Conservation (phyloP, 108 stramenopile genomes). For the Conticribra weissflogii region DNA sequence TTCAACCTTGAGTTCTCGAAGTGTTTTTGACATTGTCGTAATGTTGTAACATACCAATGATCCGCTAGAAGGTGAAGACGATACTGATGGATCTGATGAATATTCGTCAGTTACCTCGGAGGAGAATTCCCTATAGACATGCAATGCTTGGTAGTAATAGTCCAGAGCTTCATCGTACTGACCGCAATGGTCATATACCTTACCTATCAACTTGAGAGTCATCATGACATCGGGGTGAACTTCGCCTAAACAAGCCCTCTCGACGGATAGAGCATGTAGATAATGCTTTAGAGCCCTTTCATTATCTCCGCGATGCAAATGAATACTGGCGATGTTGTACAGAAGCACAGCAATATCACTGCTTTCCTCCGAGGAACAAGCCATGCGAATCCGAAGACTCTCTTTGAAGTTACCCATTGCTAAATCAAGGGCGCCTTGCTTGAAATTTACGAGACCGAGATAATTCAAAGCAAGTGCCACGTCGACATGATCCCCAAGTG, state of each 20-base stretch:
- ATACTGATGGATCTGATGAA: neutral
- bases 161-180: slow-evolving; percentile 51
- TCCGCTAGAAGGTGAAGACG: too few relatives aligned
- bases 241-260: slow-evolving; percentile 39
- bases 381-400: slow-evolving; percentile 57
- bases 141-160: slow-evolving; percentile 48
- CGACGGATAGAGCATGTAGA: slow-evolving; percentile 55
- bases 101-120: neutral
- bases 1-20: neutral
- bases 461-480: slow-evolving; percentile 58
- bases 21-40: too few relatives aligned
- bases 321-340: slow-evolving; percentile 69
- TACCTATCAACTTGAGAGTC: slow-evolving; percentile 63
- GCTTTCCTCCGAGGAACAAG: neutral
- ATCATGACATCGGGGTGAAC: slow-evolving; percentile 58
- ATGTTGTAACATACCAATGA: too few relatives aligned
- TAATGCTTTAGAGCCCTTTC: slow-evolving; percentile 57
- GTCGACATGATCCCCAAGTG: slow-evolving; percentile 60
- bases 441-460: slow-evolving; percentile 53
- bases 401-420: slow-evolving; percentile 56
- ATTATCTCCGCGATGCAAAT: slow-evolving; percentile 55
- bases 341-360: slow-evolving; percentile 53
- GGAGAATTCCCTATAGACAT: slow-evolving; percentile 37
- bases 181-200: slow-evolving; percentile 58
- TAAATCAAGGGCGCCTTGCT: slow-evolving; percentile 43